Percentiles rank a stretch among this genome's conserved stretches.
phyloP scores from a whole-genome alignment of 345 rosid species.

The Aquilaria sinensis region DNA sequence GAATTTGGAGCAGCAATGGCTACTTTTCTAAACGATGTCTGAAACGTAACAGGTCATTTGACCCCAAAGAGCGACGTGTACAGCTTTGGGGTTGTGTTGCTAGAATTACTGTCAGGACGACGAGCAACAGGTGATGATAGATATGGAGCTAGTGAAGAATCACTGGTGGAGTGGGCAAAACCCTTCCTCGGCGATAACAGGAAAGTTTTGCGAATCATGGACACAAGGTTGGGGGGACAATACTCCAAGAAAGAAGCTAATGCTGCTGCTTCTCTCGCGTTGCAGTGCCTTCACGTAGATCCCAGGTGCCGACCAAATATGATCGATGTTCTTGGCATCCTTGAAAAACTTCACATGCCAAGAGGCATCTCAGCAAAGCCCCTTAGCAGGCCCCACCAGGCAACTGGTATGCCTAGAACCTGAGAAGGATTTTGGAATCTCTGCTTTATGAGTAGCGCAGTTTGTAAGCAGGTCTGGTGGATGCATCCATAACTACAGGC shows the following conservation, averaged over 20 bases:
- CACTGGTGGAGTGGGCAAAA: slow-evolving; percentile 78
- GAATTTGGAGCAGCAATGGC: too few species aligned
- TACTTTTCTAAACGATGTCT: not conserved
- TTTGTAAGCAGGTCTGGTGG: too few species aligned
- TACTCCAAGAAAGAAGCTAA: slow-evolving; percentile 81
- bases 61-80: slow-evolving; percentile 89
- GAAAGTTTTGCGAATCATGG: slow-evolving; percentile 76
- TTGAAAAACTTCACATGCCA: slow-evolving; percentile 36
- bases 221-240: slow-evolving; percentile 75
- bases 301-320: slow-evolving; percentile 61
- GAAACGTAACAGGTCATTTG: slow-evolving; percentile 58
- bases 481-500: too few species aligned
- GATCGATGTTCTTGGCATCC: slow-evolving; percentile 40
- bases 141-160: slow-evolving; percentile 42
- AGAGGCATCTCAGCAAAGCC: slow-evolving; percentile 19
- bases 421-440: not conserved
- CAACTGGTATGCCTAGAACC: not conserved
- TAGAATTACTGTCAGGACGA: slow-evolving; percentile 69
- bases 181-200: slow-evolving; percentile 60
- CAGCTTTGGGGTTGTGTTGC: slow-evolving; percentile 77
- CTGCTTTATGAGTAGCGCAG: too few species aligned
- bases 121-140: slow-evolving; percentile 55
- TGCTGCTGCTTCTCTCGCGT: slow-evolving; percentile 60
- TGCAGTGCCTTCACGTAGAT: slow-evolving; percentile 60
- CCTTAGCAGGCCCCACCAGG: slow-evolving; percentile 17